Evolutionary conservation across 2,329 filamentous ascomycete genomes (phyloP).

Genomic region (Fusarium sp.): DNA sequence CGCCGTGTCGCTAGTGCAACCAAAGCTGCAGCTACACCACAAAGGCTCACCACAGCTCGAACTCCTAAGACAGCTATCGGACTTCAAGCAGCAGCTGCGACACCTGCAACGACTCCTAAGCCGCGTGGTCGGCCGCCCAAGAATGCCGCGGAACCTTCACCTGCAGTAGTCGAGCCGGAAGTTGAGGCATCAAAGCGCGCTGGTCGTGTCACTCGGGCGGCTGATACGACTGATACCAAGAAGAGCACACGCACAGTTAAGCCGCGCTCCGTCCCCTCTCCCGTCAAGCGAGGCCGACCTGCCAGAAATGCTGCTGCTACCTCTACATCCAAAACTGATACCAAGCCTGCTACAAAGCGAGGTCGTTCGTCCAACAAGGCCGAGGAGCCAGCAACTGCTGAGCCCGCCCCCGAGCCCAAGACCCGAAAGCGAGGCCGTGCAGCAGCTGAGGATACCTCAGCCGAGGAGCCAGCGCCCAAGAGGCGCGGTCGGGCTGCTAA

Average conservation of each 20-base stretch:
- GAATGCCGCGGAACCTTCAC: constrained; percentile 15
- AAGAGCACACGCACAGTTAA: constrained; percentile 21
- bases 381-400: background rate
- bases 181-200: constrained; percentile 8
- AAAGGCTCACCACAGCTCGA: constrained; percentile 4
- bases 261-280: constrained; percentile 34
- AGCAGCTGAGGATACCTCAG: background rate
- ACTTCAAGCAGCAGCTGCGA: constrained; percentile 9
- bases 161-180: constrained; percentile 11
- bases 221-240: constrained; percentile 5
- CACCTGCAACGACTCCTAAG: constrained; percentile 34
- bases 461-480: constrained; percentile 24
- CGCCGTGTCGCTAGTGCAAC: constrained; percentile 27
- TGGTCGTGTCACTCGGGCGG: background rate
- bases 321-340: constrained; percentile 8
- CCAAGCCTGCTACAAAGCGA: constrained; percentile 16
- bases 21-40: constrained; percentile 26
- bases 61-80: constrained; percentile 28
- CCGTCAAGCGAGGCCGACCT: constrained; percentile 36
- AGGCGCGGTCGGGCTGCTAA: constrained; percentile 25
- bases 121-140: constrained; percentile 42
- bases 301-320: constrained; percentile 22
- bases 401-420: constrained; percentile 14
- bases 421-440: constrained; percentile 37
- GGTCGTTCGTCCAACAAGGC: constrained; percentile 36